Conservation (phyloP, 106 monocot genomes). For the Dendrobium huoshanense region DNA sequence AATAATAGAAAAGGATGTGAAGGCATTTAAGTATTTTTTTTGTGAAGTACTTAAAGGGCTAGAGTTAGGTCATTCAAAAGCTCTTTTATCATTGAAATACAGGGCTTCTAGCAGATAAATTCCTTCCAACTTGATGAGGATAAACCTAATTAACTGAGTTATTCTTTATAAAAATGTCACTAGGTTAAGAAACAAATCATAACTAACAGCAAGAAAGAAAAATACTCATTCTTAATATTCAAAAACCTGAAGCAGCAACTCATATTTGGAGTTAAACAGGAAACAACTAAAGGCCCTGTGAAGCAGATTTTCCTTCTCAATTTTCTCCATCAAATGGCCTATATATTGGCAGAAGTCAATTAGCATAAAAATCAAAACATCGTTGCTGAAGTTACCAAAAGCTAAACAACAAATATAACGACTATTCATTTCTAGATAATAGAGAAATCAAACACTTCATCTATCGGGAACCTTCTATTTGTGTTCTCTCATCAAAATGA, state of each 20-base stretch:
- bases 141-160: neutral
- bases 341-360: neutral
- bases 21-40: too few species aligned
- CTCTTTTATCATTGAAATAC: too few species aligned
- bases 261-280: constrained; percentile 89
- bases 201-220: neutral
- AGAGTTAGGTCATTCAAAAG: too few species aligned
- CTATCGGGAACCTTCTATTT: too few species aligned
- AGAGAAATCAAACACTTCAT: neutral
- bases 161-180: neutral
- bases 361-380: neutral
- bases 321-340: constrained; percentile 93
- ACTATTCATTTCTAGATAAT: neutral
- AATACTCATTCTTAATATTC: neutral
- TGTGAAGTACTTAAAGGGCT: too few species aligned
- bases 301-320: constrained; percentile 64
- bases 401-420: neutral
- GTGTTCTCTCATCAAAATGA: too few species aligned
- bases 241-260: constrained; percentile 76
- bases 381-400: neutral
- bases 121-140: neutral
- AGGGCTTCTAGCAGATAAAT: too few species aligned
- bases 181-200: neutral
- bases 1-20: too few species aligned
- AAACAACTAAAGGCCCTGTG: constrained; percentile 94